These are phyloP conservation scores for Triticum monococcum DNA, from an alignment of 176 grass and related monocot species.

Conservation along the genomic window DNA sequence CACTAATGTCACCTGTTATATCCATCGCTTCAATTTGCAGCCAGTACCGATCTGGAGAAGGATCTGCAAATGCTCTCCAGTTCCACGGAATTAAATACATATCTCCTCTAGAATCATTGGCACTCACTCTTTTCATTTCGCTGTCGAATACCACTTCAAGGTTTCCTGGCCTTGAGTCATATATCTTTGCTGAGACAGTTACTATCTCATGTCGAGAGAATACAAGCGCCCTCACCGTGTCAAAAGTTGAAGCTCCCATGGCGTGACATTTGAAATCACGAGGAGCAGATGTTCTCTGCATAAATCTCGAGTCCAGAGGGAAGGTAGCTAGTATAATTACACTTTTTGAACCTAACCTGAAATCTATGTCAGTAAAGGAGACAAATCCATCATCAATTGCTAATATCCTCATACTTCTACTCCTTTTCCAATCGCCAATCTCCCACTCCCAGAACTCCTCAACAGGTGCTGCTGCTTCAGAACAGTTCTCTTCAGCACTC, in stretches of 20 bases:
- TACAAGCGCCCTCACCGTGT: slow-evolving; percentile 79
- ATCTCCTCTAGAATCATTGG: slow-evolving; percentile 66
- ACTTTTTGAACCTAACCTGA: slow-evolving; percentile 76
- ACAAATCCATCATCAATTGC: slow-evolving; percentile 87
- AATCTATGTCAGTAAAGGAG: slow-evolving; percentile 94
- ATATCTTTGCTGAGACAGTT: slow-evolving; percentile 79
- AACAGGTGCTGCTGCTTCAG: slow-evolving; percentile 38
- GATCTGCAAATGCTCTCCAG: slow-evolving; percentile 87
- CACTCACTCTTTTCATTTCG: slow-evolving; percentile 70
- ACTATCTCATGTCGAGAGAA: slow-evolving; percentile 79
- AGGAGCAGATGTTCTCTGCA: slow-evolving; percentile 71
- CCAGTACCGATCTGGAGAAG: slow-evolving; percentile 78
- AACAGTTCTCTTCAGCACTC: slow-evolving; percentile 51
- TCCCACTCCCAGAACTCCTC: slow-evolving; percentile 99
- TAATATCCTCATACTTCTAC: slow-evolving; percentile 75
- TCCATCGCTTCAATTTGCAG: slow-evolving; percentile 82
- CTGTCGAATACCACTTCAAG: slow-evolving; percentile 67
- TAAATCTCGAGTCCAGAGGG: slow-evolving; percentile 92
- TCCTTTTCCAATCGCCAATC: slow-evolving; percentile 95
- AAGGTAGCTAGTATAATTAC: slow-evolving; percentile 89
- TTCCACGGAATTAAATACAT: slow-evolving; percentile 88
- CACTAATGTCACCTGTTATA: slow-evolving; percentile 60
- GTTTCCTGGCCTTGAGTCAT: slow-evolving; percentile 67
- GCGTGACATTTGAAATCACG: slow-evolving; percentile 61
- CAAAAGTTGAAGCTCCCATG: slow-evolving; percentile 55